phyloP scores from a whole-genome alignment of 192 early-diverging fungal species.

The Entomortierella lignicola region DNA sequence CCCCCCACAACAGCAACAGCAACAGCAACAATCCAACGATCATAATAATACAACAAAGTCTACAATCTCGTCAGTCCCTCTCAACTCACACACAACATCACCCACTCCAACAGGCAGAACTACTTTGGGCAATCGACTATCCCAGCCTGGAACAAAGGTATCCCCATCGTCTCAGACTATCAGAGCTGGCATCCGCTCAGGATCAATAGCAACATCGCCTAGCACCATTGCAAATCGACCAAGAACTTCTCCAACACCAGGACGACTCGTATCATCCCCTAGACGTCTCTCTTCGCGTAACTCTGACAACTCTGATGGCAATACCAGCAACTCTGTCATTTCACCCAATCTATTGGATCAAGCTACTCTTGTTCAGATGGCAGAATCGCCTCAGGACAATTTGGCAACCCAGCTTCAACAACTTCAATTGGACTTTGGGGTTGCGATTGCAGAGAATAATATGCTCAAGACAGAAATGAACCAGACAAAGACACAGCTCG shows the following conservation, averaged over 20 bases:
- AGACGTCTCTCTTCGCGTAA: conserved; percentile 28
- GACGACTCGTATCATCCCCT: conserved; percentile 20
- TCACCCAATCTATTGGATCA: conserved; percentile 28
- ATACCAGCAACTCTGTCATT: neutral
- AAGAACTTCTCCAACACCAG: conserved; percentile 31
- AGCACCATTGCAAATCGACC: conserved; percentile 11
- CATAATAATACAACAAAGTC: neutral
- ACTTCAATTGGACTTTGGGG: conserved; percentile 72
- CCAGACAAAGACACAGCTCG: conserved; percentile 69
- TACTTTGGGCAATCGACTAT: conserved; percentile 11
- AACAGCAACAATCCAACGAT: conserved; percentile 1
- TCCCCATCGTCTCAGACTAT: conserved; percentile 9
- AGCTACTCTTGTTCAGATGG: conserved; percentile 34
- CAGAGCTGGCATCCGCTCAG: neutral
- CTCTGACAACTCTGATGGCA: conserved; percentile 32
- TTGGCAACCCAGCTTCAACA: conserved; percentile 60
- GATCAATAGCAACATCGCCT: conserved; percentile 19
- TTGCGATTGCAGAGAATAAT: conserved; percentile 80
- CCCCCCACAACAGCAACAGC: neutral
- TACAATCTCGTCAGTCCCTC: neutral
- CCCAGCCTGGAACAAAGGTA: conserved; percentile 11
- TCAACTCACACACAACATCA: conserved; percentile 18
- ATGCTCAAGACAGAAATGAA: conserved; percentile 76
- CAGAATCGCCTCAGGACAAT: conserved; percentile 23
- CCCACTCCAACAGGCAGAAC: conserved; percentile 23